Percentiles rank a stretch among this genome's conserved stretches.
phyloP scores from a whole-genome alignment of 2,329 filamentous ascomycete species.

The Colletotrichum tamarilloi region DNA sequence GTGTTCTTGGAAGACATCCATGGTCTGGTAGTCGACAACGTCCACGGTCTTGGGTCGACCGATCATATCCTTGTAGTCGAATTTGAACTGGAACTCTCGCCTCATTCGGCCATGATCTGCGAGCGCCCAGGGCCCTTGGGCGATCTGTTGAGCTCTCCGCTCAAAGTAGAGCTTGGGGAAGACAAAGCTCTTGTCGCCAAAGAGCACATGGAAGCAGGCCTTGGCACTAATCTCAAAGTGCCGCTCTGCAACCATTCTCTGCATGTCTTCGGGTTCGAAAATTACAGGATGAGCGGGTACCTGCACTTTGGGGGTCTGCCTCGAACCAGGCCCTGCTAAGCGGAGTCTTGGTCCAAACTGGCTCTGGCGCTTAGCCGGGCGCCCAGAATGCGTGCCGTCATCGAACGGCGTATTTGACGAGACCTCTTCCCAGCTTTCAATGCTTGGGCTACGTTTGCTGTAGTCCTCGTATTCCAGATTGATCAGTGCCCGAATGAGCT shows the following conservation, averaged over 20 bases:
- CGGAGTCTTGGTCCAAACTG: conserved; percentile 51
- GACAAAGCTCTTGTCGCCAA: conserved; percentile 94
- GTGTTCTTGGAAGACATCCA: conserved; percentile 85
- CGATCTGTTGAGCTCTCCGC: conserved; percentile 80
- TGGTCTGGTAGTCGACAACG: conserved; percentile 85
- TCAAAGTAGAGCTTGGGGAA: conserved; percentile 94
- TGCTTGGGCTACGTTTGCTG: conserved; percentile 74
- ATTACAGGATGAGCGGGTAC: conserved; percentile 83
- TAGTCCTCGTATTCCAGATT: conserved; percentile 76
- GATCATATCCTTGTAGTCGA: conserved; percentile 74
- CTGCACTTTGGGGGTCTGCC: conserved; percentile 74
- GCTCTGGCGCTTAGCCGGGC: conserved; percentile 47
- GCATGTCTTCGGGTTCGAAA: conserved; percentile 87
- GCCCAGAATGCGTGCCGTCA: conserved; percentile 60
- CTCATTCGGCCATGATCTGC: conserved; percentile 77
- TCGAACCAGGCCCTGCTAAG: conserved; percentile 39
- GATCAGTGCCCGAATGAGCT: conserved; percentile 77
- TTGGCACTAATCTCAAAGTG: conserved; percentile 94
- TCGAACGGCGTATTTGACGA: conserved; percentile 70
- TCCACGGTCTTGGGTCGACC: conserved; percentile 69
- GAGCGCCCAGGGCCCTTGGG: conserved; percentile 86
- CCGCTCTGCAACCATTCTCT: conserved; percentile 78
- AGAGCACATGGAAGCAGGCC: conserved; percentile 93
- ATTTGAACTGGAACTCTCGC: conserved; percentile 84
- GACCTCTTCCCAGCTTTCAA: conserved; percentile 93